Evolutionary conservation across 805 yeast species (phyloP), one percentile per base, ranked within the genome.

Genomic region (Ogataea nonfermentans): DNA sequence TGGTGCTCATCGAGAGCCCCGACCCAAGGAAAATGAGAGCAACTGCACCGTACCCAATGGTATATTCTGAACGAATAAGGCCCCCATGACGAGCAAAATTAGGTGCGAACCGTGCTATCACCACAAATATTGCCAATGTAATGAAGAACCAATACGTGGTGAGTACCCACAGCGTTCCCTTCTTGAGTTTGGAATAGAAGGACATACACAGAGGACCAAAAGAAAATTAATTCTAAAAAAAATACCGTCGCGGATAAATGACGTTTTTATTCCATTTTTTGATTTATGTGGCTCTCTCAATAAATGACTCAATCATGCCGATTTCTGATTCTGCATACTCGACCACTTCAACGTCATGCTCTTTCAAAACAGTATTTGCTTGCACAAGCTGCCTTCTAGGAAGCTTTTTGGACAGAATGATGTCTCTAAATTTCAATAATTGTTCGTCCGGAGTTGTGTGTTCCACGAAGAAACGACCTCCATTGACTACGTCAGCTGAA

Each of bases 381-480:
- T 88, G 96, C 41, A 88, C 78, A 50, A 82, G 75, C 59, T 86
- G 95, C 61, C 80, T 82, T 61, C 96, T 76, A 46, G 96, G 95
- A 51, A 82, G 70, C 63, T 86, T 84, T 59, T 84, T 82, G 31
- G 67, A 65, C 44, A 88, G 65, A 10, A 88, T 88, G 25, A 73
- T 67, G 38, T 79, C 81, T 65, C 95, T 75, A 57, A 73, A 83
- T 47, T 70, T 63, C 17, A 85, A 77, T 39, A 82, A 65, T 12
- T 83, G 85, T 10, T 67, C 71, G 6, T 79, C 72, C 28, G 83
- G 88, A 2, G 73, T 68, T n/a, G 95, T 81, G 63, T 80, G 80
- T 19, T 79, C 80, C 32, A 65, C 63, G 62, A 81, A 88, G 57
- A 79, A 83, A 13, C 65, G 63, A 14, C 74, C 64, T 28, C 96